Percentiles rank a stretch among this genome's conserved stretches.
Conservation (phyloP, 257 asterid species). For the Capsicum baccatum region DNA sequence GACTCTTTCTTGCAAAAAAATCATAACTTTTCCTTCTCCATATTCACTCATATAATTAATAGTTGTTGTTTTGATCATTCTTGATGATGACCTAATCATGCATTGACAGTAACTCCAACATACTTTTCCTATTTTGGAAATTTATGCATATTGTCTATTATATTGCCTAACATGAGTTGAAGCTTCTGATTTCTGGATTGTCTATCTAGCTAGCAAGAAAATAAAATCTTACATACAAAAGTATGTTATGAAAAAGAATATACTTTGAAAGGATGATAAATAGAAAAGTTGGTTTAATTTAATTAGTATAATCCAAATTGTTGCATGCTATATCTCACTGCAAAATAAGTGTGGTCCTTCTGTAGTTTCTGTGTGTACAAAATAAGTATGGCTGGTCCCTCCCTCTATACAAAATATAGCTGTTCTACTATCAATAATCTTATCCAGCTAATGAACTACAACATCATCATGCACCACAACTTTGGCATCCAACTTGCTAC, state of each 20-base stretch:
- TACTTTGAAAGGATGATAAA: background rate
- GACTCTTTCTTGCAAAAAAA: too few relatives aligned
- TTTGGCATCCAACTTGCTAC: constrained; percentile 33
- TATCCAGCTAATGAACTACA: constrained; percentile 41
- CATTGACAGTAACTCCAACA: background rate
- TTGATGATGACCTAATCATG: background rate
- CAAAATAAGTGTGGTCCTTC: constrained; percentile 68
- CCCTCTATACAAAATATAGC: constrained; percentile 45
- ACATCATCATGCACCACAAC: constrained; percentile 38
- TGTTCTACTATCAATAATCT: constrained; percentile 54
- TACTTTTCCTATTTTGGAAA: constrained; percentile 1
- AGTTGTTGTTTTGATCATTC: constrained; percentile 9
- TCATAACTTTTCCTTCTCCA: too few relatives aligned
- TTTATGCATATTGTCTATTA: background rate
- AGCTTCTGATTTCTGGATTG: background rate
- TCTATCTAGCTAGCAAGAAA: background rate
- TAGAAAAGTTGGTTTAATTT: background rate
- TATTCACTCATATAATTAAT: too few relatives aligned
- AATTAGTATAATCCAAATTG: constrained; percentile 30
- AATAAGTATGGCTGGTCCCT: constrained; percentile 61
- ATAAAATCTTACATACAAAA: background rate
- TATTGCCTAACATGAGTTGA: constrained; percentile 3
- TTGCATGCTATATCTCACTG: constrained; percentile 50
- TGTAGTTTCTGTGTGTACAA: constrained; percentile 35
- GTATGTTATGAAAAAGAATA: background rate